Conservation (phyloP, 371 early-diverging fungal species). For the Actinomortierella wolfii region DNA sequence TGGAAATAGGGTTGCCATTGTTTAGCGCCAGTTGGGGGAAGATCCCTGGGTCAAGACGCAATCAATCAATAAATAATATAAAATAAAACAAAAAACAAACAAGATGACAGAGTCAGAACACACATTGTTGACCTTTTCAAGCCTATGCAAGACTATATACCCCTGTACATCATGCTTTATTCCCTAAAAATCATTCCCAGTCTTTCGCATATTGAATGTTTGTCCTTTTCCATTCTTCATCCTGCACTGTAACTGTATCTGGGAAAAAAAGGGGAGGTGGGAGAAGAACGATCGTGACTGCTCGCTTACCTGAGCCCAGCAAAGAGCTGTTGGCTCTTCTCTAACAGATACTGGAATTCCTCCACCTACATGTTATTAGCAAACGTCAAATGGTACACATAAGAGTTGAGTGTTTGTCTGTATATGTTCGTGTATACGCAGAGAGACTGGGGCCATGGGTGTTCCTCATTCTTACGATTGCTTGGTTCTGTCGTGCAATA, state of each 20-base stretch:
- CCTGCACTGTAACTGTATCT: no score
- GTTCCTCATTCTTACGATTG: constrained; percentile 19
- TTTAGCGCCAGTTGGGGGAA: constrained; percentile 78
- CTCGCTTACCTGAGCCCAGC: constrained; percentile 82
- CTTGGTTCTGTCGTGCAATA: constrained; percentile 42
- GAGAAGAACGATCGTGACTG: not conserved
- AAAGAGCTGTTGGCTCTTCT: constrained; percentile 96
- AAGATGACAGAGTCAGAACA: no score
- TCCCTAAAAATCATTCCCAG: no score
- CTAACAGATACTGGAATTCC: constrained; percentile 94
- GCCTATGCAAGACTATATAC: no score
- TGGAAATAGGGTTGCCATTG: constrained; percentile 93
- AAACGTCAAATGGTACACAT: not conserved
- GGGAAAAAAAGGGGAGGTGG: no score
- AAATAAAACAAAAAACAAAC: not conserved
- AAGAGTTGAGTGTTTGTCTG: not conserved
- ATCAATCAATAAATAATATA: no score
- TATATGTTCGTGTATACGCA: no score
- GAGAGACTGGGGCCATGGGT: no score
- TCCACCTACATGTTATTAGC: constrained; percentile 53
- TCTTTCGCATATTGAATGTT: no score
- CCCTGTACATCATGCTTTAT: no score
- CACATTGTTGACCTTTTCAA: no score
- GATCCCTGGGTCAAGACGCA: constrained; percentile 52
- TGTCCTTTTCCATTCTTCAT: no score